phyloP scores from a whole-genome alignment of 2,329 filamentous ascomycete species.

The Capronia coronata region DNA sequence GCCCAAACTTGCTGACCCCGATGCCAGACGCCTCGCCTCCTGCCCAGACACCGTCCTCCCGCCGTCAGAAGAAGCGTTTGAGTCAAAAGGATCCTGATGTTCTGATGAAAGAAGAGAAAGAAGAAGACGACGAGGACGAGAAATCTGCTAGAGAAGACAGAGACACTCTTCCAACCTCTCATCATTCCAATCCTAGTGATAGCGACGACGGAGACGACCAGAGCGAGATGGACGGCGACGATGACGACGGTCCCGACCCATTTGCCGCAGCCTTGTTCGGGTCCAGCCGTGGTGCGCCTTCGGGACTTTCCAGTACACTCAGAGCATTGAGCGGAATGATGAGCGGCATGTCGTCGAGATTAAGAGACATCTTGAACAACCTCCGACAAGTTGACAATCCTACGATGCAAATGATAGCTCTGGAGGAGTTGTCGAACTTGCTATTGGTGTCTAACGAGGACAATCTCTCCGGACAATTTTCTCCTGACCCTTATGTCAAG shows the following conservation, averaged over 20 bases:
- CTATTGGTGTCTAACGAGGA: slow-evolving; percentile 94
- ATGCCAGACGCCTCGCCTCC: slow-evolving; percentile 33
- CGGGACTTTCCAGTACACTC: slow-evolving; percentile 70
- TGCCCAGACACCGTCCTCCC: slow-evolving; percentile 33
- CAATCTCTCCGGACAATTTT: slow-evolving; percentile 89
- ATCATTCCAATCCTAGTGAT: slow-evolving; percentile 52
- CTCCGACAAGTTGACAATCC: slow-evolving; percentile 78
- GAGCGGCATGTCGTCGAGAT: slow-evolving; percentile 69
- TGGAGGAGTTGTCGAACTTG: slow-evolving; percentile 90
- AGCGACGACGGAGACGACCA: slow-evolving; percentile 57
- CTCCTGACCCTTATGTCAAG: slow-evolving; percentile 89
- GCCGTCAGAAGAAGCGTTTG: slow-evolving; percentile 50
- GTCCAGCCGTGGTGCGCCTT: slow-evolving; percentile 53
- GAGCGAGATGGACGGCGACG: slow-evolving; percentile 51
- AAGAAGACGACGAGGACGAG: slow-evolving; percentile 45
- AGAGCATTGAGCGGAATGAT: slow-evolving; percentile 88
- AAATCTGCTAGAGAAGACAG: slow-evolving; percentile 35
- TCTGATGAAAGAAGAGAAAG: slow-evolving; percentile 66
- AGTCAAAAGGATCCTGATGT: slow-evolving; percentile 57
- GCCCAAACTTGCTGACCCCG: slow-evolving; percentile 3
- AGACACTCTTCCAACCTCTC: slow-evolving; percentile 43
- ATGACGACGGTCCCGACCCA: slow-evolving; percentile 55
- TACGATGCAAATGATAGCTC: slow-evolving; percentile 79
- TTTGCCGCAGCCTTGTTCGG: slow-evolving; percentile 61
- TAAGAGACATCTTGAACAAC: slow-evolving; percentile 70